Conservation (phyloP, 768 basidiomycete genomes). For the Trametes gibbosa region DNA sequence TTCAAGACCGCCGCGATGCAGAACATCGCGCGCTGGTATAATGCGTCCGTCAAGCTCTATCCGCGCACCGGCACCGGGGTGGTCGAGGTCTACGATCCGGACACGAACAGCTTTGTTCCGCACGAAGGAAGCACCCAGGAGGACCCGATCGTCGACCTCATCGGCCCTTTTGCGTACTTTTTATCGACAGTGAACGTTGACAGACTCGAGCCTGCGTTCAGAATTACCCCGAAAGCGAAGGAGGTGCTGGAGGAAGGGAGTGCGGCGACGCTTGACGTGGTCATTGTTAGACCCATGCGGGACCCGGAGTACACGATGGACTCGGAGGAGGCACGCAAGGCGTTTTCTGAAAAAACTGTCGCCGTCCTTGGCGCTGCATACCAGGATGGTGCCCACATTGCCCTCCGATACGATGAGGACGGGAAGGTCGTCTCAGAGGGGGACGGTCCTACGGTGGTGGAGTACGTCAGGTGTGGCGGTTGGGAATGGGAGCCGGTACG, state of each 20-base stretch:
- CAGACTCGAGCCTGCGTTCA: slow-evolving; percentile 80
- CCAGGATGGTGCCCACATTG: slow-evolving; percentile 67
- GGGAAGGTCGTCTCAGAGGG: slow-evolving; percentile 41
- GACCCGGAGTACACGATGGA: slow-evolving; percentile 48
- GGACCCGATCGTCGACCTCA: slow-evolving; percentile 43
- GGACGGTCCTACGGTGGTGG: slow-evolving; percentile 58
- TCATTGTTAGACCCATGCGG: slow-evolving; percentile 71
- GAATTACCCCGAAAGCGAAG: slow-evolving; percentile 65
- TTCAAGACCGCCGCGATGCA: slow-evolving; percentile 83
- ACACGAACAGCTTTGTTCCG: slow-evolving; percentile 43
- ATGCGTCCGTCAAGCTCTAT: slow-evolving; percentile 54
- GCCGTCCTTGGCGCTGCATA: slow-evolving; percentile 69
- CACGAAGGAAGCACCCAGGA: slow-evolving; percentile 31
- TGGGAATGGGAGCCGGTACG: slow-evolving; percentile 89
- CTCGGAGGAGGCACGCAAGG: slow-evolving; percentile 40
- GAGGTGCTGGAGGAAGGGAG: slow-evolving; percentile 33
- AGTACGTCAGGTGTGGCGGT: slow-evolving; percentile 73
- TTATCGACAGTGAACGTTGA: slow-evolving; percentile 80
- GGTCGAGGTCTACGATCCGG: slow-evolving; percentile 63
- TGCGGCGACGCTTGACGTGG: slow-evolving; percentile 60
- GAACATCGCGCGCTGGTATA: slow-evolving; percentile 74
- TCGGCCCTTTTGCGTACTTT: slow-evolving; percentile 87
- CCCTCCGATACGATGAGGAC: slow-evolving; percentile 50
- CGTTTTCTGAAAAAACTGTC: slow-evolving; percentile 54
- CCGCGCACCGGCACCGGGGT: slow-evolving; percentile 39